These are phyloP conservation scores for Truncatella angustata DNA, from an alignment of 2,329 filamentous ascomycete species.

Conservation along the genomic window DNA sequence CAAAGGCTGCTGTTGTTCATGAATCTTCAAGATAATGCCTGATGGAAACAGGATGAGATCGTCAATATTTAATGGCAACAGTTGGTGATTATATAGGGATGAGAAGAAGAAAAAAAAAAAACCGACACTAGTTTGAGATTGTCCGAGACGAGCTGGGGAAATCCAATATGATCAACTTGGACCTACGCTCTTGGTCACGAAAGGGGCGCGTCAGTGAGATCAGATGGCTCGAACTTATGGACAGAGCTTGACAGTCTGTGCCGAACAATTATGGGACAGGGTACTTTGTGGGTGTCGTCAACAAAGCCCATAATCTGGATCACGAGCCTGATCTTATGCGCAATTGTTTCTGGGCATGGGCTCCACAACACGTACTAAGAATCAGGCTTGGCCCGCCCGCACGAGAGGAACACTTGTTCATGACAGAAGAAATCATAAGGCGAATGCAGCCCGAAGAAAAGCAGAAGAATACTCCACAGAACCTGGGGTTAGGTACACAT, in stretches of 20 bases:
- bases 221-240: slow-evolving; percentile 2
- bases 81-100: slow-evolving; percentile 3
- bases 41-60: not conserved
- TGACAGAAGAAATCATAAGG: not conserved
- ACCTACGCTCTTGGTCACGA: not conserved
- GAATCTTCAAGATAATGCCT: not conserved
- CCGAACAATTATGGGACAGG: not conserved
- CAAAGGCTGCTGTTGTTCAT: not conserved
- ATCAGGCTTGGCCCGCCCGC: slow-evolving; percentile 1
- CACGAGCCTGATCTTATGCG: slow-evolving; percentile 6
- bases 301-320: not conserved
- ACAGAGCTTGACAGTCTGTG: not conserved
- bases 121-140: no score
- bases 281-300: not conserved
- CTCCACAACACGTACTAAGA: slow-evolving; percentile 4
- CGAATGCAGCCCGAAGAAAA: slow-evolving; percentile 1
- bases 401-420: slow-evolving; percentile 5
- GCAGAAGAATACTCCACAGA: not conserved
- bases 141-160: no score
- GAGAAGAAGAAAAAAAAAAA: not conserved
- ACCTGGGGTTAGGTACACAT: not conserved
- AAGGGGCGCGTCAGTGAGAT: slow-evolving; percentile 4
- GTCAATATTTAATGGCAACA: not conserved
- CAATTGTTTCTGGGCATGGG: not conserved
- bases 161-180: not conserved